Evolutionary conservation across 139 green algal species (phyloP).

Genomic region (Parachlorella kessleri): DNA sequence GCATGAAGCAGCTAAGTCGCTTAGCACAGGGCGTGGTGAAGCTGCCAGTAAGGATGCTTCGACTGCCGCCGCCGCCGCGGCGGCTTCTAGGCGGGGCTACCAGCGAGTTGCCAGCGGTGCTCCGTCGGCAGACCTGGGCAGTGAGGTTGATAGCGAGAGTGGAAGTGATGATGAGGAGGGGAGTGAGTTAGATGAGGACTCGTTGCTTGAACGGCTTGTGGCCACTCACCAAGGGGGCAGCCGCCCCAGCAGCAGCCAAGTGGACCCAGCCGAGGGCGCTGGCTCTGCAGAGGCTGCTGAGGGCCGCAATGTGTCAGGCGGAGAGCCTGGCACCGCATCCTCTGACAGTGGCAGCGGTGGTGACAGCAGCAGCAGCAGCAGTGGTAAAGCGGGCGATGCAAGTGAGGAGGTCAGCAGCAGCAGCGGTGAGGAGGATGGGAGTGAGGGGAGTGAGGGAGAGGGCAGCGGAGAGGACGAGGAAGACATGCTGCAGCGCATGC

Average conservation of each 20-base stretch:
- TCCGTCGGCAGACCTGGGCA: too few species aligned
- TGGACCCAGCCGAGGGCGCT: too few species aligned
- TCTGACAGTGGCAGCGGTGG: constrained; percentile 10
- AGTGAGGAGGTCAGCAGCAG: background rate
- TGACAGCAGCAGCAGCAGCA: background rate
- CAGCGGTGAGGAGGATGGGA: background rate
- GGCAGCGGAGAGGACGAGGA: constrained; percentile 16
- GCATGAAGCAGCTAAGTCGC: too few species aligned
- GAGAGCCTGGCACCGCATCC: too few species aligned
- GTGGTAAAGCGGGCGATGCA: background rate
- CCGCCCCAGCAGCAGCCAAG: background rate
- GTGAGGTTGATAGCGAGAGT: constrained; percentile 21
- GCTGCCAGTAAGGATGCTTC: too few species aligned
- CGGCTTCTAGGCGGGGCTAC: too few species aligned
- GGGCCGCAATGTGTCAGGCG: too few species aligned
- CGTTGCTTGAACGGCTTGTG: constrained; percentile 60
- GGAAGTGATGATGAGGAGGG: constrained; percentile 46
- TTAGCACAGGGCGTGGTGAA: too few species aligned
- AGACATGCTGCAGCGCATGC: constrained; percentile 17
- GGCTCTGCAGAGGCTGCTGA: too few species aligned
- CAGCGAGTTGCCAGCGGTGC: too few species aligned
- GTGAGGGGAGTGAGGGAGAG: background rate
- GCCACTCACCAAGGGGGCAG: constrained; percentile 9
- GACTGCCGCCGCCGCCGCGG: too few species aligned
- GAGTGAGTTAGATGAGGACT: constrained; percentile 61